Conservation (phyloP, 305 asterid species). For the Ilex paraguariensis region DNA sequence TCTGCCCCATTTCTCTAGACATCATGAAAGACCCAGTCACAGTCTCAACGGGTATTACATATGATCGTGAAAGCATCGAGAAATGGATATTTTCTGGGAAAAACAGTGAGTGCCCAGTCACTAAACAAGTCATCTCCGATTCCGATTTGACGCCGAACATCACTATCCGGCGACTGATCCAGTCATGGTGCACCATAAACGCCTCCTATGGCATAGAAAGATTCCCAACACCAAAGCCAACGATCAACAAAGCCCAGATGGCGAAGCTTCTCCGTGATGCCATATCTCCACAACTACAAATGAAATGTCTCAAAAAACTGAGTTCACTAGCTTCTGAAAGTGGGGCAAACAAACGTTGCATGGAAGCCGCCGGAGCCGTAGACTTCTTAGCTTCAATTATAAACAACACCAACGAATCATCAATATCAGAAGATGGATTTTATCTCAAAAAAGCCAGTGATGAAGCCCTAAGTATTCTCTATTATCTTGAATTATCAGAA, state of each 20-base stretch:
- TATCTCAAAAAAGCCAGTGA: constrained; percentile 23
- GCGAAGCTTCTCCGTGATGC: constrained; percentile 47
- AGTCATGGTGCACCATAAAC: constrained; percentile 77
- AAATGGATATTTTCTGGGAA: constrained; percentile 54
- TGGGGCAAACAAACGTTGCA: constrained; percentile 47
- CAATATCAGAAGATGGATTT: background rate
- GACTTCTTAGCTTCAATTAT: constrained; percentile 47
- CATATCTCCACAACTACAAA: constrained; percentile 26
- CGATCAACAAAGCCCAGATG: constrained; percentile 36
- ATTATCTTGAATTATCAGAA: constrained; percentile 51
- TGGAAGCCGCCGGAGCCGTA: constrained; percentile 49
- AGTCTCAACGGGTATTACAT: constrained; percentile 69
- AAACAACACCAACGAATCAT: constrained; percentile 7
- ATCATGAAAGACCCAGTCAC: constrained; percentile 87
- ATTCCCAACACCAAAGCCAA: constrained; percentile 40
- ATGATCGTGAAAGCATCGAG: constrained; percentile 78
- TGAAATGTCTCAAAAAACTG: constrained; percentile 36
- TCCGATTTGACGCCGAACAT: constrained; percentile 64
- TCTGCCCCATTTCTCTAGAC: constrained; percentile 75
- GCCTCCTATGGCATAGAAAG: constrained; percentile 39
- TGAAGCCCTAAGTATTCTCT: constrained; percentile 53
- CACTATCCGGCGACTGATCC: constrained; percentile 74
- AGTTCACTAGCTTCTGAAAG: constrained; percentile 47
- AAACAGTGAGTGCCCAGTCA: constrained; percentile 55
- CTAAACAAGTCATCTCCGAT: constrained; percentile 37